Evolutionary conservation across 495 filamentous ascomycete genomes (phyloP), one percentile per base, ranked within the genome.

Genomic region (Aspergillus ellipticus): DNA sequence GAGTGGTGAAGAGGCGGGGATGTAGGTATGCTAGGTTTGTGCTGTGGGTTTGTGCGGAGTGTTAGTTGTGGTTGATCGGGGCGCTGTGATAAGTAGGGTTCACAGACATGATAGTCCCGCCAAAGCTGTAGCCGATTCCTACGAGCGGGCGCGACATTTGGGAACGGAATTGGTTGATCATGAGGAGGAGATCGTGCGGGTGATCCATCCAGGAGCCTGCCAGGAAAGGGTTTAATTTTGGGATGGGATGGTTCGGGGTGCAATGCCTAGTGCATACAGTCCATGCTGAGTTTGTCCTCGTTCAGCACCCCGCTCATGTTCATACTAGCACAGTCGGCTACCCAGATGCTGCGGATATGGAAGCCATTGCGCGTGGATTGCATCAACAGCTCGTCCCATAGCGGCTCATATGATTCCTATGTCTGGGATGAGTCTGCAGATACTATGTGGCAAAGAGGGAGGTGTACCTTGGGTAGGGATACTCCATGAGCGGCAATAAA

Each of bases 91-190:
- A 16, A 5, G 11, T 10, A n/a, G n/a, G n/a, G n/a, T n/a, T n/a
- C 3, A 33, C 16, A 26, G 11, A 52, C 50, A 42, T 41, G 37
- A 42, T 42, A 26, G 39, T 52, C 0, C 50, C 51, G 16, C 54
- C 54, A n/a, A 56, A 43, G 35, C 54, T 56, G 33, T 56, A 46
- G 11, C 54, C 54, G n/a, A 56, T 31, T 16, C 54, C 54, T 6
- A 56, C 54, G 16, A 56, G 22, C 1, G 54, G 54, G n/a, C 54
- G 46, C 8, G 54, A 46, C 54, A 56, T 49, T 17, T 56, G 35
- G 6, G 50, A 46, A 4, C 47, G 46, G 26, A 50, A 50, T 6
- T 50, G 46, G 31, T 56, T 56, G 35, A 50, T 50, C 35, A 53
- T 37, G 11, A 41, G 13, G 17, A 57, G 33, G 17, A 57, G 42